A percentile compares a stretch with the other conserved stretches of the same genome.
Conservation (phyloP, 2,329 filamentous ascomycete genomes). For the Erysiphe pulchra region DNA sequence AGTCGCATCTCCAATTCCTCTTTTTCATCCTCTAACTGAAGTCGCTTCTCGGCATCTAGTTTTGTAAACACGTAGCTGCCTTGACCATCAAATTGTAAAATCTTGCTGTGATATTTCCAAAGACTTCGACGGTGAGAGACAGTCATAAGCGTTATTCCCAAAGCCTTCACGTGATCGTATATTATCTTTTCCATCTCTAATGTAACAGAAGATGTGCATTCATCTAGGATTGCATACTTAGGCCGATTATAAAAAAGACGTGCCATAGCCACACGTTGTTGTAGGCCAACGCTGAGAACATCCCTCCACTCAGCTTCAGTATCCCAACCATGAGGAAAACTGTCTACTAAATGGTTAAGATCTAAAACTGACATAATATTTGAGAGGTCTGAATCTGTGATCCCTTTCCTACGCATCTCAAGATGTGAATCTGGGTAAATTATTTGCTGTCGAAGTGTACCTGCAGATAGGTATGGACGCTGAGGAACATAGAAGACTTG, state of each 20-base stretch:
- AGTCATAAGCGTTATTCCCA: conserved; percentile 91
- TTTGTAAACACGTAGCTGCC: conserved; percentile 74
- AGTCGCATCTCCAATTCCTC: conserved; percentile 77
- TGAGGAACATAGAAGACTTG: conserved; percentile 98
- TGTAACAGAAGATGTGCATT: conserved; percentile 90
- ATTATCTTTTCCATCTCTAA: conserved; percentile 84
- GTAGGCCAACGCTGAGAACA: conserved; percentile 70
- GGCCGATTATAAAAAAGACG: conserved; percentile 82
- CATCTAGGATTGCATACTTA: conserved; percentile 84
- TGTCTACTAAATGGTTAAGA: conserved; percentile 57
- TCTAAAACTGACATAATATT: conserved; percentile 55
- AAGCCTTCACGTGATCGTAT: conserved; percentile 83
- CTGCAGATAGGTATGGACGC: conserved; percentile 74
- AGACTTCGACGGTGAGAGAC: conserved; percentile 75
- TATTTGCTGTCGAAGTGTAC: conserved; percentile 84
- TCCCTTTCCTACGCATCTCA: conserved; percentile 62
- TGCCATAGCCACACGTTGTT: conserved; percentile 93
- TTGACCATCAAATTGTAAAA: conserved; percentile 90
- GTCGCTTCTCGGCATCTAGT: conserved; percentile 62
- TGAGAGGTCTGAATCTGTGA: conserved; percentile 59
- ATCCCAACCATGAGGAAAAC: conserved; percentile 61
- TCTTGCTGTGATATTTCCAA: conserved; percentile 90
- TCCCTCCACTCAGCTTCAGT: conserved; percentile 93
- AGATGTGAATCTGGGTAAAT: conserved; percentile 81
- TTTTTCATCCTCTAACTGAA: conserved; percentile 83